Conservation (phyloP, 257 asterid species). For the Penstemon newberryi region DNA sequence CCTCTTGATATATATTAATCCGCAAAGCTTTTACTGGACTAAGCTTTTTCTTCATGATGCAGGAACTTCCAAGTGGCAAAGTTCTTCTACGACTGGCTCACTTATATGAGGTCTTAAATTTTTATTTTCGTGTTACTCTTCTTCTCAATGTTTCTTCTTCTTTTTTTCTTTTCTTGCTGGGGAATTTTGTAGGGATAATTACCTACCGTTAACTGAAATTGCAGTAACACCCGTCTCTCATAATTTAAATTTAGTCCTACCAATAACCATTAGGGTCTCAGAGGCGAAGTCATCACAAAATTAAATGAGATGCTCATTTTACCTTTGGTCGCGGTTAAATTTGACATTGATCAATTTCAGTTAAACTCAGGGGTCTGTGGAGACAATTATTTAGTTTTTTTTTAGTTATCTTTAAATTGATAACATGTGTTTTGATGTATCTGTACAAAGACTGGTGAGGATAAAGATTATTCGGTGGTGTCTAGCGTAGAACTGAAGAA, state of each 20-base stretch:
- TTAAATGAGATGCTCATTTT: too few relatives aligned
- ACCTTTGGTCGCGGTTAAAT: too few relatives aligned
- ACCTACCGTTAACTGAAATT: too few relatives aligned
- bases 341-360: too few relatives aligned
- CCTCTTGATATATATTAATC: background rate
- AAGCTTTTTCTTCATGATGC: slow-evolving; percentile 30
- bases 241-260: too few relatives aligned
- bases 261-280: too few relatives aligned
- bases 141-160: background rate
- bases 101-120: slow-evolving; percentile 66
- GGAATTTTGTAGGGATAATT: background rate
- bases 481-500: slow-evolving; percentile 66
- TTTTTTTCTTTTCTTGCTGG: background rate
- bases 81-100: slow-evolving; percentile 83
- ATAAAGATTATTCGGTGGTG: slow-evolving; percentile 58
- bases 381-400: background rate
- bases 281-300: too few relatives aligned
- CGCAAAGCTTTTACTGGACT: background rate
- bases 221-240: too few relatives aligned
- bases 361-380: too few relatives aligned
- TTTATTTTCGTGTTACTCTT: slow-evolving; percentile 15
- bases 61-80: slow-evolving; percentile 72
- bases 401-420: slow-evolving; percentile 2
- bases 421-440: slow-evolving; percentile 26
- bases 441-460: slow-evolving; percentile 64